Evolutionary conservation across 306 rosid species (phyloP).

Genomic region (Ammopiptanthus mongolicus): DNA sequence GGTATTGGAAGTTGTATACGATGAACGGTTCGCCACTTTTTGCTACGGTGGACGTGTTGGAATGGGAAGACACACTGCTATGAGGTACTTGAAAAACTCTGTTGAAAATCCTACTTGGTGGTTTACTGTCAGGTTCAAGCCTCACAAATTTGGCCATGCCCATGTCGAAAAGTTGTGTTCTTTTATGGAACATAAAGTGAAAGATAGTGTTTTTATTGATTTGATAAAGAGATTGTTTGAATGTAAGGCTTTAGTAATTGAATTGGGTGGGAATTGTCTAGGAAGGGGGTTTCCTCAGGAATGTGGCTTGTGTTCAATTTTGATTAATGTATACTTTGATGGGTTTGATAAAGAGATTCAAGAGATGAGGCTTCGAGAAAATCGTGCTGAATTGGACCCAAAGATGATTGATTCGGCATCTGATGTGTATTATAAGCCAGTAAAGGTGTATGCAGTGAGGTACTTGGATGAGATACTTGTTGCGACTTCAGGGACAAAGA

Average conservation of each 20-base stretch:
- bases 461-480: constrained; percentile 78
- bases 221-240: constrained; percentile 30
- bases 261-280: constrained; percentile 47
- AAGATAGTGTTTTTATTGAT: constrained; percentile 11
- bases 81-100: constrained; percentile 26
- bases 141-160: constrained; percentile 6
- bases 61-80: constrained; percentile 32
- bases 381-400: constrained; percentile 33
- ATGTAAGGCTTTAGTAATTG: constrained; percentile 26
- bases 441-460: constrained; percentile 80
- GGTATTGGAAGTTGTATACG: constrained; percentile 29
- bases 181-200: constrained; percentile 17
- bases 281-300: constrained; percentile 89
- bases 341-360: constrained; percentile 81
- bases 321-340: constrained; percentile 67
- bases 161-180: constrained; percentile 26
- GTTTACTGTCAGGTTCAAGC: constrained; percentile 28
- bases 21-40: constrained; percentile 28
- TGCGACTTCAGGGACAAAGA: constrained; percentile 65
- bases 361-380: constrained; percentile 46
- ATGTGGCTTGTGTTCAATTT: constrained; percentile 59
- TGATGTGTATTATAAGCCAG: constrained; percentile 64
- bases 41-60: constrained; percentile 33
- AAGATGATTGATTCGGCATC: constrained; percentile 26
- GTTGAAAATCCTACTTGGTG: constrained; percentile 33